phyloP scores from a whole-genome alignment of 352 stramenopile genomes.

The Pythium plurisporium region DNA sequence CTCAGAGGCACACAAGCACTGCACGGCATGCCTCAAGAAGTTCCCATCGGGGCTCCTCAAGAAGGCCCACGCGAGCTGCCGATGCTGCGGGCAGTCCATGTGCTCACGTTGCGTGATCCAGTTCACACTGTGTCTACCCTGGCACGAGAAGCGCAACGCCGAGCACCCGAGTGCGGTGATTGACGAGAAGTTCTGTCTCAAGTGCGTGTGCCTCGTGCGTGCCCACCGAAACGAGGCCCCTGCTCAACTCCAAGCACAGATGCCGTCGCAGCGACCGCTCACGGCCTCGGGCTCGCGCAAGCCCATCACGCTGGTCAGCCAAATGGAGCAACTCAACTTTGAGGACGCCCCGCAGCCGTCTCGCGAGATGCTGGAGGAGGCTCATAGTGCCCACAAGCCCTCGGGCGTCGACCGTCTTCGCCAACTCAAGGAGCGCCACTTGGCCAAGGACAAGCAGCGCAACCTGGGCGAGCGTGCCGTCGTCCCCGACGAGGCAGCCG shows the following conservation, averaged over 20 bases:
- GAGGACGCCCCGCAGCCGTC: conserved; percentile 17
- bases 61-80: conserved; percentile 39
- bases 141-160: conserved; percentile 40
- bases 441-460: conserved; percentile 62
- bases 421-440: conserved; percentile 56
- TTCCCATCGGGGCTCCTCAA: conserved; percentile 42
- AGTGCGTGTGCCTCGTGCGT: conserved; percentile 64
- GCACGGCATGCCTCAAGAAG: conserved; percentile 40
- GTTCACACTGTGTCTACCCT: conserved; percentile 54
- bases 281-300: neutral
- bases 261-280: neutral
- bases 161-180: conserved; percentile 63
- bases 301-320: neutral
- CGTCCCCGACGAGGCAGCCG: conserved; percentile 15
- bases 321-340: conserved; percentile 16
- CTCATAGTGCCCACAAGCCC: conserved; percentile 34
- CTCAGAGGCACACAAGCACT: conserved; percentile 31
- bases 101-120: conserved; percentile 61
- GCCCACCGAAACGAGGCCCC: conserved; percentile 42
- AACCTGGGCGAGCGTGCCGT: conserved; percentile 12
- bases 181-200: conserved; percentile 70
- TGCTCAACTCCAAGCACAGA: too few species aligned
- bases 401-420: conserved; percentile 38
- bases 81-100: conserved; percentile 46
- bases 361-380: conserved; percentile 31